Evolutionary conservation across 495 filamentous ascomycete genomes (phyloP), one percentile per base, ranked within the genome.

Genomic region (Hypoxylon fuscum): DNA sequence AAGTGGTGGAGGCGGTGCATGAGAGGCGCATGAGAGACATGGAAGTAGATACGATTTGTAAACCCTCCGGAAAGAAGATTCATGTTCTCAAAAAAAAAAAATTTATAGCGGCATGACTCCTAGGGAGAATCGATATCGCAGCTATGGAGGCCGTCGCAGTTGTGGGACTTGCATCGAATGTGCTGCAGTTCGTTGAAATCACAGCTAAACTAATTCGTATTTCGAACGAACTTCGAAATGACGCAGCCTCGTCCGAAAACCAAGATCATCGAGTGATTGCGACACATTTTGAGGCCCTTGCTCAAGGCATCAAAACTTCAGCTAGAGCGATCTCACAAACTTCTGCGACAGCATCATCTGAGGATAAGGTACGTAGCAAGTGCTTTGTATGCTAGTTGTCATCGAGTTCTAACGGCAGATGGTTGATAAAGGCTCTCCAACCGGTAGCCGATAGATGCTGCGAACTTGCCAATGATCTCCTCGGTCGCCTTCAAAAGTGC

Each of bases 171-270:
- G 57, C 64, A 18, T 54, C 52, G 22, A 73, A 71, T 46, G 49
- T 74, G 20, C 23, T 69, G n/a, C 70, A 74, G 46, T 64, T 73
- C 38, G 37, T 73, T 8, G 65, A 73, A 29, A 69, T 73, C 31
- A 58, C 55, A 18, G 40, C 59, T 22, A 59, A 70, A 32, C 44
- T 72, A 8, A 41, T 72, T n/a, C 23, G 25, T n/a, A 59, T 52
- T 18, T 58, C 62, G 22, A 48, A 49, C 14, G 59, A 66, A 40
- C 55, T 71, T 17, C 64, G 62, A 32, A 49, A 64, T 25, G 55
- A 64, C 21, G 29, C 46, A 58, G 29, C 64, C 59, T 57, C 45
- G 44, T 63, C 59, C 1, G 53, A 56, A 20, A 63, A 52, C 4
- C 48, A 15, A 52, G 59, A 57, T 15, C 34, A 57, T 18, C 38